Evolutionary conservation across 2,329 filamentous ascomycete genomes (phyloP).

Genomic region (Sporothrix variecibatus): DNA sequence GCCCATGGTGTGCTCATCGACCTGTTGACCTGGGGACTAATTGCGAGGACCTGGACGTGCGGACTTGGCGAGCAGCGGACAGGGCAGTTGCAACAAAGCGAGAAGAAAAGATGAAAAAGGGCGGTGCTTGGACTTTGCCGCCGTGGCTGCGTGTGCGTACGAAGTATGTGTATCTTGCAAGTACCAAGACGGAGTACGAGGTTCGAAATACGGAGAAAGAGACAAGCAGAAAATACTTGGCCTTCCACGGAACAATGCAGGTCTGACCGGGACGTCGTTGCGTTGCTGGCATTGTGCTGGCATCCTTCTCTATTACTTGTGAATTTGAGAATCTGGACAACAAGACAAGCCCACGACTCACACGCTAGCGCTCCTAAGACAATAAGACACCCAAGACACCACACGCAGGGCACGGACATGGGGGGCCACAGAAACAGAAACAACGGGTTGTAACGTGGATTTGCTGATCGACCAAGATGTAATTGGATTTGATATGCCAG

Average conservation of each 20-base stretch:
- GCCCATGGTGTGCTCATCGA: neutral
- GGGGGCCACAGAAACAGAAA: slow-evolving; percentile 18
- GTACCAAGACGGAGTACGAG: neutral
- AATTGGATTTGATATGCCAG: slow-evolving; percentile 15
- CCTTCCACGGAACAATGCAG: neutral
- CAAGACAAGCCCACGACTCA: too few species aligned
- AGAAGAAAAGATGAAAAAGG: neutral
- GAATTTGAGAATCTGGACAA: neutral
- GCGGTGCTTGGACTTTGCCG: neutral
- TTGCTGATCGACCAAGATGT: slow-evolving; percentile 18
- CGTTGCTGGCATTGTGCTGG: neutral
- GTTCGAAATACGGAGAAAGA: neutral
- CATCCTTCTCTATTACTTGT: neutral
- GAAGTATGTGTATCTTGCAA: neutral
- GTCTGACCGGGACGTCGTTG: neutral
- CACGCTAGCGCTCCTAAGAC: slow-evolving; percentile 12
- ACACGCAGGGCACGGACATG: slow-evolving; percentile 14
- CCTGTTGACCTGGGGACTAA: neutral
- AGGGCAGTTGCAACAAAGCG: neutral
- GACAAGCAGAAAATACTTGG: neutral
- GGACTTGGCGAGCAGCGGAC: neutral
- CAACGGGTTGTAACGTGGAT: slow-evolving; percentile 18
- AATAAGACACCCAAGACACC: slow-evolving; percentile 7
- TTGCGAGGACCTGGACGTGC: neutral
- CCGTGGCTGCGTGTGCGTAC: neutral